A percentile compares a stretch with the other conserved stretches of the same genome.
phyloP scores from a whole-genome alignment of 345 rosid genomes.

The Psidium guajava region DNA sequence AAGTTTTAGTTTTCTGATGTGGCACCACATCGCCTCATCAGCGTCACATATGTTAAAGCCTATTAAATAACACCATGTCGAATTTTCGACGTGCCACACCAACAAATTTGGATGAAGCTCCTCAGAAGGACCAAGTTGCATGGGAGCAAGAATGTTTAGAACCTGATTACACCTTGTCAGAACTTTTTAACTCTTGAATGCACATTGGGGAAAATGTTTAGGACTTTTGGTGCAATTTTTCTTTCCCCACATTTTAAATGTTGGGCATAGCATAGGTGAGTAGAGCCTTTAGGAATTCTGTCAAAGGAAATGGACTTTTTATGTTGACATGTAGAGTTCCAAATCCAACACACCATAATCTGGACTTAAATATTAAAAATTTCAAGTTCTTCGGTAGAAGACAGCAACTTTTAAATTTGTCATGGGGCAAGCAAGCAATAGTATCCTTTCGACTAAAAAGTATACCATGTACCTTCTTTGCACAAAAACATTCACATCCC shows the following conservation, averaged over 20 bases:
- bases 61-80: background rate
- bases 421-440: background rate
- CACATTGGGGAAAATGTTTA: background rate
- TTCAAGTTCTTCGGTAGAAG: background rate
- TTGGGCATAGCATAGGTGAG: background rate
- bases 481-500: conserved; percentile 59
- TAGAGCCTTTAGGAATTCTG: background rate
- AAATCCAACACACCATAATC: background rate
- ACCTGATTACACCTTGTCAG: background rate
- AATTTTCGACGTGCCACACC: background rate
- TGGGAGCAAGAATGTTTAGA: background rate
- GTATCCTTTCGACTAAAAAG: background rate
- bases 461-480: conserved; percentile 54
- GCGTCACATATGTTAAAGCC: background rate
- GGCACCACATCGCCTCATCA: background rate
- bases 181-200: background rate
- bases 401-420: background rate
- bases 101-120: background rate
- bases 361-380: background rate
- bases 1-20: background rate
- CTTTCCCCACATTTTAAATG: background rate
- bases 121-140: background rate
- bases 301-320: background rate
- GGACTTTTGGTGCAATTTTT: background rate
- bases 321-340: background rate